phyloP scores from a whole-genome alignment of 2,329 filamentous ascomycete species.

The Calycina marina region DNA sequence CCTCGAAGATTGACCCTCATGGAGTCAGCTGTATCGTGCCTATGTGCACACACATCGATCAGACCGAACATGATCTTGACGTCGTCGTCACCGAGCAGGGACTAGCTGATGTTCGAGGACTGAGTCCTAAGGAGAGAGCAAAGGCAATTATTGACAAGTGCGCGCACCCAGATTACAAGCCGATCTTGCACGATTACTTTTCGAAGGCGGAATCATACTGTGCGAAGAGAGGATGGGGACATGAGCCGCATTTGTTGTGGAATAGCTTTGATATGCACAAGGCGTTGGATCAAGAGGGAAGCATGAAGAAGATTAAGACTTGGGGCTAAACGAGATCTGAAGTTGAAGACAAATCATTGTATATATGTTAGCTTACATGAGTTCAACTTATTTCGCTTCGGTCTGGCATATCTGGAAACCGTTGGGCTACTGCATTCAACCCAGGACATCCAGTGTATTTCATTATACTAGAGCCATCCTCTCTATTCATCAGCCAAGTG shows the following conservation, averaged over 20 bases:
- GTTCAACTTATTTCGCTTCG: no score
- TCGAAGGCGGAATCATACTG: slow-evolving; percentile 79
- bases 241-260: slow-evolving; percentile 79
- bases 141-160: slow-evolving; percentile 78
- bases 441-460: no score
- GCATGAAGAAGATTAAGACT: slow-evolving; percentile 43
- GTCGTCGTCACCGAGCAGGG: slow-evolving; percentile 68
- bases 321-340: slow-evolving; percentile 20
- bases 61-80: slow-evolving; percentile 86
- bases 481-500: no score
- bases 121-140: slow-evolving; percentile 67
- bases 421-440: no score
- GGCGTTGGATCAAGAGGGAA: slow-evolving; percentile 67
- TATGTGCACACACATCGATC: slow-evolving; percentile 84
- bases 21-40: slow-evolving; percentile 83
- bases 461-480: no score
- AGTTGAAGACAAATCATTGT: no score
- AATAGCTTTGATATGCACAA: slow-evolving; percentile 83
- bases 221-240: slow-evolving; percentile 72
- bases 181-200: slow-evolving; percentile 71
- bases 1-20: slow-evolving; percentile 67
- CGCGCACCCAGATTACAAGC: slow-evolving; percentile 70
- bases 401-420: no score
- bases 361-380: no score
- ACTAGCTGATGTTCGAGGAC: slow-evolving; percentile 70